Percentiles rank a stretch among this genome's conserved stretches.
phyloP scores from a whole-genome alignment of 2,329 filamentous ascomycete genomes.

The Ophiocordyceps camponoti-rufipedis region DNA sequence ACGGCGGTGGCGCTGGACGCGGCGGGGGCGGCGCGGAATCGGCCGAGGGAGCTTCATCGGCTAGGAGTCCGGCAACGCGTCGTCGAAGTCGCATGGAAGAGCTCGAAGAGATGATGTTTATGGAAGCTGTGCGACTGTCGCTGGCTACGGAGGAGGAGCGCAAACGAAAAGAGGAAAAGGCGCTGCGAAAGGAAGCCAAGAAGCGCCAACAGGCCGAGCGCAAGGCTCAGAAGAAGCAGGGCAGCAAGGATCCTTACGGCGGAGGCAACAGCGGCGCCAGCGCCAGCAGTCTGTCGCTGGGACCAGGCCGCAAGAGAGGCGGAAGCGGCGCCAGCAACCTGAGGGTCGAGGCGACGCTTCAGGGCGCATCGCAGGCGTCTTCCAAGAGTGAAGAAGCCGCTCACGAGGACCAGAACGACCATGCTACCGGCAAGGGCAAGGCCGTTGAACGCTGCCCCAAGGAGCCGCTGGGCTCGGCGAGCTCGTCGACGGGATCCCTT shows the following conservation, averaged over 20 bases:
- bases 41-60: constrained; percentile 6
- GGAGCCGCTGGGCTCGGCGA: constrained; percentile 8
- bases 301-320: constrained; percentile 37
- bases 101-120: constrained; percentile 95
- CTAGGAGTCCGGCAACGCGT: constrained; percentile 7
- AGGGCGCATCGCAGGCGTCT: constrained; percentile 19
- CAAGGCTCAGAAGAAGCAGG: constrained; percentile 51
- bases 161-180: constrained; percentile 51
- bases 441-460: constrained; percentile 36
- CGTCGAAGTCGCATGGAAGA: constrained; percentile 53
- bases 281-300: constrained; percentile 46
- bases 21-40: constrained; percentile 9
- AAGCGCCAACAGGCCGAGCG: constrained; percentile 71
- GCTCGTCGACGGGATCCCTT: constrained; percentile 19
- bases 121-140: constrained; percentile 83
- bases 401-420: constrained; percentile 12
- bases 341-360: constrained; percentile 34
- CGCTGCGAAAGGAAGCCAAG: constrained; percentile 55
- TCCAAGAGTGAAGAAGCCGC: constrained; percentile 6
- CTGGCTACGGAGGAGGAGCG: constrained; percentile 87
- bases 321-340: constrained; percentile 43
- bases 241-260: constrained; percentile 15
- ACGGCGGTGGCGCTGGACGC: constrained; percentile 2
- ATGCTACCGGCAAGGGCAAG: constrained; percentile 43
- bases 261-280: constrained; percentile 26